Base-by-base conservation (phyloP, 2,329 filamentous ascomycete species). In the Penicillium paneum region DNA sequence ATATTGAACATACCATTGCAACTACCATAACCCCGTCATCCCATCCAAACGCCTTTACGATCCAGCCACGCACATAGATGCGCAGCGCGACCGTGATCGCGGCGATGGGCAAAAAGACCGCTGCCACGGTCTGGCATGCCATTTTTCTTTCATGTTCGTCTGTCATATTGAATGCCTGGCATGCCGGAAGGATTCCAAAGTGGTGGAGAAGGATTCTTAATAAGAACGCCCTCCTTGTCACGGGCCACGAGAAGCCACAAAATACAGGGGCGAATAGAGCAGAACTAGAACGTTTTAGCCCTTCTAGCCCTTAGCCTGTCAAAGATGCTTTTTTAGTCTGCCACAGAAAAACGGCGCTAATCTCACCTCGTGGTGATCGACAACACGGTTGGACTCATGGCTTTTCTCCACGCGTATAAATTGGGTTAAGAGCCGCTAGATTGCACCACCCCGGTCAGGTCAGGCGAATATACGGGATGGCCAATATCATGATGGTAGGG, bases 1-100 rank as follows among this genome's bases (percentile, higher is more conserved):
- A 49, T 28, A 38, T 40, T 15, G 41, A 24, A 31, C 49, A 17
- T 63, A 71, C 67, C 56, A 60, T 39, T 7, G 68, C 65, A 47
- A 65, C 8, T 10, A 72, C 64, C 69, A 72, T 71, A 3, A 60
- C 44, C 0, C 54, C 60, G 54, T 72, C 70, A 64, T 72, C 70
- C 59, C 64, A 64, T 34, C 70, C 70, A 56, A 72, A 70, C 4
- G 57, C 65, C 50, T 67, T 69, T 15, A 71, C 66, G 5, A 72
- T 34, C 38, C 59, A 61, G 35, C 58, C 58, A 3, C 70, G 68
- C 39, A 71, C 67, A 57, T 72, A 72, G 32, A 64, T 68, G 26
- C 69, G 67, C 47, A 71, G 52, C 24, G 63, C 59, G 15, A 70
- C 66, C 7, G 66, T 51, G 8, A 71, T 57, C 15, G 40, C 53